These are phyloP conservation scores for Aspergillus vadensis DNA, from an alignment of 2,329 filamentous ascomycete species.

Conservation along the genomic window DNA sequence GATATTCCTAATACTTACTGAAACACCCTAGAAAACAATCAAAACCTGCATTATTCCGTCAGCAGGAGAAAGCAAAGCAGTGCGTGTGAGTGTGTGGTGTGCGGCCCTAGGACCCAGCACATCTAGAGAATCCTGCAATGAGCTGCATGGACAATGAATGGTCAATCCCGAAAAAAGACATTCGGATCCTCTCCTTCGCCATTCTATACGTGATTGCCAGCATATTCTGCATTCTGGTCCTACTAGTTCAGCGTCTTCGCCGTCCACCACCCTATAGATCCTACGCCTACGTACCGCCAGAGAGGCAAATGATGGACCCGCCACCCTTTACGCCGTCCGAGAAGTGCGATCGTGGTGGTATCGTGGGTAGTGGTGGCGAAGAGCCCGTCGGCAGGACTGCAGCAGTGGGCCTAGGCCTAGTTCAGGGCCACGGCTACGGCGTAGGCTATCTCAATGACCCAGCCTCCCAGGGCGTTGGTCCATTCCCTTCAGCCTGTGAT, in stretches of 20 bases:
- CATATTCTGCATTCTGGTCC: slow-evolving; percentile 20
- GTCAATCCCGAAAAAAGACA: slow-evolving; percentile 11
- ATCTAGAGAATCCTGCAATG: slow-evolving; percentile 15
- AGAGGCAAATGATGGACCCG: slow-evolving; percentile 28
- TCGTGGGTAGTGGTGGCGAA: slow-evolving; percentile 18
- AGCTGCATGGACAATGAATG: slow-evolving; percentile 15
- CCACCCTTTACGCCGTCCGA: slow-evolving; percentile 11
- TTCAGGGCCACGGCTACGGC: slow-evolving; percentile 10
- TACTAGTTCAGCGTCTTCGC: slow-evolving; percentile 23
- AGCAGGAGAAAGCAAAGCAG: not conserved
- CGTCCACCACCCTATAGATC: slow-evolving; percentile 17
- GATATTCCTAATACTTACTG: slow-evolving; percentile 1
- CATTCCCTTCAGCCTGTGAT: slow-evolving; percentile 28
- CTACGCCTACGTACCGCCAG: slow-evolving; percentile 8
- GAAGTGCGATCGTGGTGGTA: slow-evolving; percentile 8
- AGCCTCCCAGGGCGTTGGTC: slow-evolving; percentile 4
- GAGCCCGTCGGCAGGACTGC: slow-evolving; percentile 8
- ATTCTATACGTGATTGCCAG: slow-evolving; percentile 19
- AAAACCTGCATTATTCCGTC: not conserved
- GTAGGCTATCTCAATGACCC: slow-evolving; percentile 10
- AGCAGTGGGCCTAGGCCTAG: slow-evolving; percentile 15
- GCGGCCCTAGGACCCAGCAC: not conserved
- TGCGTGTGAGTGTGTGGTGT: not conserved
- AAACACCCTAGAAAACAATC: not conserved
- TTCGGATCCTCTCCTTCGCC: slow-evolving; percentile 17